Evolutionary conservation across 2,329 filamentous ascomycete genomes (phyloP).

Genomic region (Colletotrichum sp.): DNA sequence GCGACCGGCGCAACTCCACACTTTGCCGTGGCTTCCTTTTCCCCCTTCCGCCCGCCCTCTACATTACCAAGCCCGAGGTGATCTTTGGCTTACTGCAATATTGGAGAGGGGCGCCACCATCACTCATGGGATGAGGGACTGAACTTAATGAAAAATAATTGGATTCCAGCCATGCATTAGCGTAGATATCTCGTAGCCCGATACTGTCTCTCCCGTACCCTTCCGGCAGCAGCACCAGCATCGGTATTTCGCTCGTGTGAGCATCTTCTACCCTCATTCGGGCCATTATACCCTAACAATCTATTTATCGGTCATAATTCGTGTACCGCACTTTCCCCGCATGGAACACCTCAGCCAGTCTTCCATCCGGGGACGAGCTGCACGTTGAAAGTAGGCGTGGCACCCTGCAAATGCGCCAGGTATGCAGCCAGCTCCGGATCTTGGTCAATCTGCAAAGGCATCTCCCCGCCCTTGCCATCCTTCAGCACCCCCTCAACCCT

Average conservation of each 20-base stretch:
- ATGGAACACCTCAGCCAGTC: not conserved
- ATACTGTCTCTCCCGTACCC: not conserved
- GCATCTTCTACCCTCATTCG: not conserved
- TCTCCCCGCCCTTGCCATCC: conserved; percentile 63
- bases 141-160: not conserved
- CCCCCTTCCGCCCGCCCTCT: not conserved
- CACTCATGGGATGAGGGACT: not conserved
- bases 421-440: conserved; percentile 78
- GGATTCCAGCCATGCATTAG: not conserved
- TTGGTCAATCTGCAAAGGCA: conserved; percentile 68
- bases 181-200: not conserved
- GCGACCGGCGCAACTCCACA: conserved; percentile 5
- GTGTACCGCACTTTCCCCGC: not conserved
- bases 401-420: conserved; percentile 64
- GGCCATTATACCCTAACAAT: not conserved
- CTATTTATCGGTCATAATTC: not conserved
- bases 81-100: not conserved
- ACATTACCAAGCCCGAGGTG: not conserved
- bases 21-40: conserved; percentile 3
- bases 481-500: conserved; percentile 71
- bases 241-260: not conserved
- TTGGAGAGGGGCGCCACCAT: not conserved
- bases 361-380: conserved; percentile 34
- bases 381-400: conserved; percentile 48
- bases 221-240: not conserved